Evolutionary conservation across 2,329 filamentous ascomycete genomes (phyloP), one percentile per base, ranked within the genome.

Genomic region (Boeremia exigua): DNA sequence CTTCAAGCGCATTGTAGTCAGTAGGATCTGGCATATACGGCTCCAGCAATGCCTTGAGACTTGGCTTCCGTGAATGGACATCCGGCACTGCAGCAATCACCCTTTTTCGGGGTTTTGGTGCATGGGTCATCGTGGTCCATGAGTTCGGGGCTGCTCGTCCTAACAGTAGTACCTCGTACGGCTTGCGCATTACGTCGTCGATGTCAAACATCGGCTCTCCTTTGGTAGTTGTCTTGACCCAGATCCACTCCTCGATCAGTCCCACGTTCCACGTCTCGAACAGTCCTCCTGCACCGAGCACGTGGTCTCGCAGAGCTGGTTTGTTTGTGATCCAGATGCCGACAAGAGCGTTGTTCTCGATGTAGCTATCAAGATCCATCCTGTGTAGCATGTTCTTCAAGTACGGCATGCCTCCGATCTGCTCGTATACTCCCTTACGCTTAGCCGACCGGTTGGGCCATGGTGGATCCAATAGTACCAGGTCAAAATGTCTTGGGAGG

Each of bases 311-410:
- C 12, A 85, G 69, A 15, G 79, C 79, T 2, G 82, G 75, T 60
- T 87, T 90, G 74, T 94, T 94, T 45, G 91, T 94, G 52, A 92
- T 81, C 90, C 90, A 94, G 17, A 94, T 76, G 15, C 84, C 89
- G 0, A 93, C 82, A 1, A 91, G 73, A 3, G 66, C 70, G 36
- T 72, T 68, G 54, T 69, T 69, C 49, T 69, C 69, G 9, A 75
- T 61, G 59, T 70, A 70, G 32, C 50, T 68, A 12, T 82, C 75
- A 2, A 92, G 69, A 52, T 78, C 74, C 75, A 80, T 78, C 14
- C 60, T 65, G 2, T 72, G 54, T 0, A 81, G 62, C 58, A 80
- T 69, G 19, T 67, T 65, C 47, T 68, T 68, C 50, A 86, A 79
- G 45, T 84, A 80, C 11, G 76, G 67, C 40, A 83, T 69, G 71